Evolutionary conservation across 2,329 filamentous ascomycete genomes (phyloP), one percentile per base, ranked within the genome.

Genomic region (Aspergillus arachidicola): DNA sequence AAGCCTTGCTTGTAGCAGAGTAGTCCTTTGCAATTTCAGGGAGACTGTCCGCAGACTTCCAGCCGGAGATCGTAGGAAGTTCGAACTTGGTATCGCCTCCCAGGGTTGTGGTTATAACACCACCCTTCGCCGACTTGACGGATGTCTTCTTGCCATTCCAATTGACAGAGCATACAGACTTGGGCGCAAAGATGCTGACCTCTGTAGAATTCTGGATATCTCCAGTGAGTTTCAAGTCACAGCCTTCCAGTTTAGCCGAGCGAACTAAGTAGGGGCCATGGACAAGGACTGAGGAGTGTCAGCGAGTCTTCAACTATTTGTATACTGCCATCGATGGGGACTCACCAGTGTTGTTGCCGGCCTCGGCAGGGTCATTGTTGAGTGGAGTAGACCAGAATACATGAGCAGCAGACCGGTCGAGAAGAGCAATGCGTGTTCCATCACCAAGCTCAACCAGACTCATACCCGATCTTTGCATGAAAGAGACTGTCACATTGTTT

Each of bases 351-450:
- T 83, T 75, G 32, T 82, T 76, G 2, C 78, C 78, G 0, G 76
- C 75, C 0, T 82, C 79, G 26, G 79, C 72, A 0, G 84, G 84
- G 62, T 87, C 72, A 6, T 78, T 79, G 0, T 79, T 81, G 9
- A 86, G 75, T 1, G 81, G 76, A 3, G 86, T 84, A 0, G 83
- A 84, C 81, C 85, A 88, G 71, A 88, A 86, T 0, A 79, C 75
- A 69, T 87, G 88, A 0, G 86, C 86, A 0, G 83, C 75, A 1
- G 79, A 74, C 12, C 86, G 78, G 65, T 88, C 85, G 16, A 87
- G 75, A 1, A 89, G 72, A 19, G 87, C 78, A 11, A 86, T 78
- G 1, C 80, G 75, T 1, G 84, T 75, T 0, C 82, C 82, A 59
- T 84, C 82, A 4, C 78, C 76, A 10, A 85, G 72, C 6, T 81